These are phyloP conservation scores for Colletotrichum destructivum DNA, from an alignment of 2,329 filamentous ascomycete genomes.

Conservation along the genomic window DNA sequence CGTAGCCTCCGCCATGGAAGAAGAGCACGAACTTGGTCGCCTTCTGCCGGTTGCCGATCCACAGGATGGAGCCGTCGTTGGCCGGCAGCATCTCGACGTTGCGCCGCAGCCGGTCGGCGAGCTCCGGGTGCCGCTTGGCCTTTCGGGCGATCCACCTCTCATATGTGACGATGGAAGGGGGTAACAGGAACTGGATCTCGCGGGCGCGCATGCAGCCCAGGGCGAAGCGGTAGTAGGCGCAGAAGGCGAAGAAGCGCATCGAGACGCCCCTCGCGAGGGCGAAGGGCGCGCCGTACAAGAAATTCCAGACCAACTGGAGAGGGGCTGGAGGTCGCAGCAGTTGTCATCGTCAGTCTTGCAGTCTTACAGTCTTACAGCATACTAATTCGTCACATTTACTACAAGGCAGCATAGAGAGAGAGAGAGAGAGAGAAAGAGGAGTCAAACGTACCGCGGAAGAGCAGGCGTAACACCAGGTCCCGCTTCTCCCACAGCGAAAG, in stretches of 20 bases:
- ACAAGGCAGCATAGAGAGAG: too few species aligned
- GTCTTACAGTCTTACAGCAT: too few species aligned
- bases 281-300: slow-evolving; percentile 32
- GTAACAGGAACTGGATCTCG: slow-evolving; percentile 45
- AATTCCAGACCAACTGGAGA: slow-evolving; percentile 33
- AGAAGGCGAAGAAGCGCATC: slow-evolving; percentile 42
- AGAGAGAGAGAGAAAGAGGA: too few species aligned
- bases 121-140: slow-evolving; percentile 13
- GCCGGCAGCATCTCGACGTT: slow-evolving; percentile 30
- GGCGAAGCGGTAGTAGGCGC: slow-evolving; percentile 42
- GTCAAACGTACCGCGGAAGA: slow-evolving; percentile 41
- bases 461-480: slow-evolving; percentile 34
- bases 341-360: too few species aligned
- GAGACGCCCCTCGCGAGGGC: slow-evolving; percentile 43
- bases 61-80: slow-evolving; percentile 45
- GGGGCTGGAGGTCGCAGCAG: slow-evolving; percentile 36
- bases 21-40: slow-evolving; percentile 50
- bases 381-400: too few species aligned
- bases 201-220: slow-evolving; percentile 35
- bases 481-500: slow-evolving; percentile 44
- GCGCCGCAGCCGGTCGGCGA: slow-evolving; percentile 12
- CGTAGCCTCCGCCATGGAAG: slow-evolving; percentile 51
- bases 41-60: slow-evolving; percentile 48
- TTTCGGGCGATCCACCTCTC: slow-evolving; percentile 46
- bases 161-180: slow-evolving; percentile 44